These are phyloP conservation scores for Huntiella omanensis DNA, from an alignment of 2,329 filamentous ascomycete genomes.

Conservation along the genomic window DNA sequence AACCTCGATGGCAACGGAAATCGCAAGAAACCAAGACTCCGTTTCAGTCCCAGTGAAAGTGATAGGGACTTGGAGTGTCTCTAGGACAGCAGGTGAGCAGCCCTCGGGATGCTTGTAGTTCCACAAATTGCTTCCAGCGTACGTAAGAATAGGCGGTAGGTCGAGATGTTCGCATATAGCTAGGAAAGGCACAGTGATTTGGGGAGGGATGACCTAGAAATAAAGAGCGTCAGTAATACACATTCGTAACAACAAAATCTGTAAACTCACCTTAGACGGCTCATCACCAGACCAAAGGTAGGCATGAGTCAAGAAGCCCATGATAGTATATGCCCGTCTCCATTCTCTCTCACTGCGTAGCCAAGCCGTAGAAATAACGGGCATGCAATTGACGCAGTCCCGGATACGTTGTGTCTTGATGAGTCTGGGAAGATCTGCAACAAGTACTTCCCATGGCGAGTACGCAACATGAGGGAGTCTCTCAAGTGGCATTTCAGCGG, in stretches of 20 bases:
- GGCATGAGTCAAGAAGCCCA: conserved; percentile 80
- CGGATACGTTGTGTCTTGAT: conserved; percentile 71
- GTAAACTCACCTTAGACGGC: conserved; percentile 32
- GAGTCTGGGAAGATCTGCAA: conserved; percentile 67
- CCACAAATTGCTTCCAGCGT: conserved; percentile 82
- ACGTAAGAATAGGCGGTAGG: conserved; percentile 81
- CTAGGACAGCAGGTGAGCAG: conserved; percentile 30
- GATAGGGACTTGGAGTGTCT: conserved; percentile 70
- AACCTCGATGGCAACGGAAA: conserved; percentile 89
- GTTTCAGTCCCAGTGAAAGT: conserved; percentile 91
- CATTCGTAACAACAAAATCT: not conserved
- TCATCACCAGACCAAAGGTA: conserved; percentile 91
- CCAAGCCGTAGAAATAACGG: conserved; percentile 63
- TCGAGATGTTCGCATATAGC: conserved; percentile 60
- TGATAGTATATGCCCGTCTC: conserved; percentile 76
- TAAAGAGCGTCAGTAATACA: not conserved
- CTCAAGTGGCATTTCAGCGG: conserved; percentile 59
- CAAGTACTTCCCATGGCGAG: conserved; percentile 78
- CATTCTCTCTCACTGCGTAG: conserved; percentile 75
- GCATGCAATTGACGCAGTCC: conserved; percentile 58
- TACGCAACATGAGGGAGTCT: conserved; percentile 78
- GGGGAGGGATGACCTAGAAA: conserved; percentile 49
- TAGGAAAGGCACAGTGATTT: conserved; percentile 68
- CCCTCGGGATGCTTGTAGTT: conserved; percentile 81
- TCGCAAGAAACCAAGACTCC: conserved; percentile 98